phyloP scores from a whole-genome alignment of 2,329 filamentous ascomycete species.

The Remersonia thermophila region DNA sequence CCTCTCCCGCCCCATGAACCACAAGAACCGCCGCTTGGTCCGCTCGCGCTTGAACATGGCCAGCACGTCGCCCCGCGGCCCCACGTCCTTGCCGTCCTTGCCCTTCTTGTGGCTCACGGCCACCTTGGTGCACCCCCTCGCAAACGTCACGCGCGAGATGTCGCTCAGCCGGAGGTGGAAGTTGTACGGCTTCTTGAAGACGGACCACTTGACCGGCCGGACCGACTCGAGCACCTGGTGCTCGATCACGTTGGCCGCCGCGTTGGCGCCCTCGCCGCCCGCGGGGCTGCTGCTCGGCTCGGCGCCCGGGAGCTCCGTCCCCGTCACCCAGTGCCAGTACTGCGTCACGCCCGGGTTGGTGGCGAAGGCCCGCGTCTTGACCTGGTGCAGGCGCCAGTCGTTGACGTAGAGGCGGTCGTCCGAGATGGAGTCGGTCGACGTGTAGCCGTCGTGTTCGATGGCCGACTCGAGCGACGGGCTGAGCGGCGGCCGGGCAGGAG shows the following conservation, averaged over 20 bases:
- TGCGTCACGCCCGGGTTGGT: slow-evolving; percentile 38
- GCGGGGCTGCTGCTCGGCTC: no score
- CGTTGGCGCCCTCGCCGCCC: no score
- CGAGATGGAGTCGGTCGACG: slow-evolving; percentile 39
- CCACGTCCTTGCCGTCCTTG: slow-evolving; percentile 17
- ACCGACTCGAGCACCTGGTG: slow-evolving; percentile 40
- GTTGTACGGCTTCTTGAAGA: slow-evolving; percentile 37
- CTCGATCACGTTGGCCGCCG: slow-evolving; percentile 28
- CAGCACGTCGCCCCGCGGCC: slow-evolving; percentile 32
- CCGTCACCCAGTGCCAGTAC: slow-evolving; percentile 41
- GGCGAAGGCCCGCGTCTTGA: slow-evolving; percentile 36
- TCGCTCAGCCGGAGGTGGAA: slow-evolving; percentile 38
- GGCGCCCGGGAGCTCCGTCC: slow-evolving; percentile 12
- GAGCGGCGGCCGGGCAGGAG: not conserved
- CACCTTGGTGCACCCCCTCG: slow-evolving; percentile 29
- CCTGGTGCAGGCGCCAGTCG: slow-evolving; percentile 41
- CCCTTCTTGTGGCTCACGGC: slow-evolving; percentile 27
- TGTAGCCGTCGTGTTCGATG: slow-evolving; percentile 34
- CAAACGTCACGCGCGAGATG: slow-evolving; percentile 34
- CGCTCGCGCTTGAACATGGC: slow-evolving; percentile 39
- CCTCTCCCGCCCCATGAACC: slow-evolving; percentile 31
- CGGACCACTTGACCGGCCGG: slow-evolving; percentile 32
- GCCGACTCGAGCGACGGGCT: slow-evolving; percentile 6
- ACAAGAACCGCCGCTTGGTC: slow-evolving; percentile 41
- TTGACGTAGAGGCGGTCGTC: slow-evolving; percentile 30